A percentile compares a stretch with the other conserved stretches of the same genome.
Evolutionary conservation across 768 basidiomycete genomes (phyloP).

Genomic region (Lentinula boryana): DNA sequence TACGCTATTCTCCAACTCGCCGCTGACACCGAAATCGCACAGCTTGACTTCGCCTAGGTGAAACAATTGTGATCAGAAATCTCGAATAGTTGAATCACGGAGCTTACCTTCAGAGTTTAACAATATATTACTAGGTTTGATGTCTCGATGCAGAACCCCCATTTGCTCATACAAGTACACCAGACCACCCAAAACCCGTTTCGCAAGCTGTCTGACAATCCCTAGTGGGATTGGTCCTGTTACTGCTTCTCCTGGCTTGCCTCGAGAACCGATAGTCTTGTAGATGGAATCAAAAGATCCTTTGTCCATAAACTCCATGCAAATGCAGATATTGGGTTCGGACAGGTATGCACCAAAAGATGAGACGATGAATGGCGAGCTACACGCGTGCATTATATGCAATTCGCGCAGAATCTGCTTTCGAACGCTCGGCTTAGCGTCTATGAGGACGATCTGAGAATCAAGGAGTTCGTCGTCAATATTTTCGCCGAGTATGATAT

Average conservation of each 20-base stretch:
- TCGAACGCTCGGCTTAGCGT: slow-evolving; percentile 91
- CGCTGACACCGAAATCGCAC: slow-evolving; percentile 98
- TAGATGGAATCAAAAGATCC: slow-evolving; percentile 93
- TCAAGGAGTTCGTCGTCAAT: no score
- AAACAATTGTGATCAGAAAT: slow-evolving; percentile 93
- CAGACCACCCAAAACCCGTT: slow-evolving; percentile 89
- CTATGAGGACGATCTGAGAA: slow-evolving; percentile 84
- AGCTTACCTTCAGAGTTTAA: slow-evolving; percentile 75
- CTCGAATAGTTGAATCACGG: slow-evolving; percentile 23
- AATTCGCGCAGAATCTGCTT: slow-evolving; percentile 98
- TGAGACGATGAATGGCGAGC: slow-evolving; percentile 89
- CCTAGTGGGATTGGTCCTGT: slow-evolving; percentile 71
- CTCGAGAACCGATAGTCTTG: slow-evolving; percentile 76
- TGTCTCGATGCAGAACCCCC: slow-evolving; percentile 90
- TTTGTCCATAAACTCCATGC: slow-evolving; percentile 97
- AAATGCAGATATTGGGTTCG: slow-evolving; percentile 98
- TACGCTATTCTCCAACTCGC: slow-evolving; percentile 97
- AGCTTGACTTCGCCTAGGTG: slow-evolving; percentile 97
- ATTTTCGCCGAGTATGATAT: not conserved
- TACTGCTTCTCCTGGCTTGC: not conserved
- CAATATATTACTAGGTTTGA: slow-evolving; percentile 85
- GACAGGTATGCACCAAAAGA: slow-evolving; percentile 96
- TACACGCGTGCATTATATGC: slow-evolving; percentile 98
- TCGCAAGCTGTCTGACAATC: slow-evolving; percentile 86
- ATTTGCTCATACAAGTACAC: slow-evolving; percentile 97